These are phyloP conservation scores for Zasmidium cellare DNA, from an alignment of 2,329 filamentous ascomycete genomes.

Conservation along the genomic window DNA sequence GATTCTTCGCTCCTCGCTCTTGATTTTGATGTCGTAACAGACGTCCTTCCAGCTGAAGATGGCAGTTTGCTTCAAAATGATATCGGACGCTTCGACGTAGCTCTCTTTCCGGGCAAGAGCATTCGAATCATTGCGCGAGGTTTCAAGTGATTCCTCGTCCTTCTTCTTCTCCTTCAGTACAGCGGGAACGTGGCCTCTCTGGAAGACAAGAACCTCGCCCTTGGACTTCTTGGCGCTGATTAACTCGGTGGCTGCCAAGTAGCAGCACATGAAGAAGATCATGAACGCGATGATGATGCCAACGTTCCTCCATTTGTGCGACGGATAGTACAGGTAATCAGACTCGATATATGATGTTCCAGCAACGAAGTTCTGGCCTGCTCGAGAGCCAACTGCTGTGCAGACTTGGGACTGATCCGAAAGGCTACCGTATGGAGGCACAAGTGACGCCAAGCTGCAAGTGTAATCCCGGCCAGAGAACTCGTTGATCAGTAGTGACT, in stretches of 20 bases:
- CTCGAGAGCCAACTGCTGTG: constrained; percentile 42
- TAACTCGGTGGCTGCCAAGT: constrained; percentile 47
- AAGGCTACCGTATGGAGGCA: constrained; percentile 46
- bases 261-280: constrained; percentile 43
- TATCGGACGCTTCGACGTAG: constrained; percentile 42
- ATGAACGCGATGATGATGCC: constrained; percentile 49
- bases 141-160: constrained; percentile 35
- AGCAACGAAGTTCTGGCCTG: constrained; percentile 40
- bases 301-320: constrained; percentile 51
- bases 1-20: constrained; percentile 71
- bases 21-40: constrained; percentile 78
- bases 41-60: constrained; percentile 86
- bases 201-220: constrained; percentile 53
- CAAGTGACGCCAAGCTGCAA: constrained; percentile 40
- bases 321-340: constrained; percentile 33
- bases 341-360: constrained; percentile 39
- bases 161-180: constrained; percentile 52
- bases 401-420: constrained; percentile 38
- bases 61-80: constrained; percentile 65
- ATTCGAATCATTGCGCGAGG: constrained; percentile 9
- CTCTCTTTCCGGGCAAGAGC: constrained; percentile 36
- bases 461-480: constrained; percentile 65
- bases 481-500: constrained; percentile 70
- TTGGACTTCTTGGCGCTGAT: constrained; percentile 53
- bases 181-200: constrained; percentile 46